Base-by-base conservation (phyloP, 495 filamentous ascomycete species). In the Penicillium macrosclerotiorum region DNA sequence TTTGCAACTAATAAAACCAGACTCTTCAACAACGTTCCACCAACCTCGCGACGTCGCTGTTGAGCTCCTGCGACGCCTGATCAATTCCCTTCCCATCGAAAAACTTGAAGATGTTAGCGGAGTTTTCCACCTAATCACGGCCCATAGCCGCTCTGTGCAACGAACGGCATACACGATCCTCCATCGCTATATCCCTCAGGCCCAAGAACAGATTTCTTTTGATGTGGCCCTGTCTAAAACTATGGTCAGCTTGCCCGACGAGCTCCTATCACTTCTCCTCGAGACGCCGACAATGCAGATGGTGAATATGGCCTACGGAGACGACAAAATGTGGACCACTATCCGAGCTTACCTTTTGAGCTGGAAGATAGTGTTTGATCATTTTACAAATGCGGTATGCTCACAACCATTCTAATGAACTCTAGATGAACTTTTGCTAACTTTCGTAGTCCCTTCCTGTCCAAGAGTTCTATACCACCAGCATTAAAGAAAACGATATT, bases 311-410 rank as follows among this genome's bases (percentile, higher is more conserved):
- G 49, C 59, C 0, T 62, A 57, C 19, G 64, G 60, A 13, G 64
- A 72, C 39, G 66, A 69, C 22, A 67, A 63, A 36, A 61, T 59
- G 31, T 74, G 69, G 72, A 62, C 66, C 5, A 42, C 68, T 49
- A 39, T 77, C 53, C 75, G 87, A 36, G 82, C 83, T 4, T 99
- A 96, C 60, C 75, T 97, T n/a, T 69, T 95, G 20, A 86, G 90
- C 30, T 97, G 93, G 93, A 80, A 89, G 45, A 69, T 97, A 11
- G 79, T 95, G 3, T 96, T 95, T 58, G 90, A 93, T 54, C 86
- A 90, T 47, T 93, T 93, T 60, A 70, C 76, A 37, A 82, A 84
- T 32, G 81, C 90, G 5, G 80, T 82, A 77, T 54, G 77, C 26
- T 17, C n/a, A n/a, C n/a, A n/a, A n/a, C n/a, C n/a, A n/a, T n/a